Evolutionary conservation across 345 rosid genomes (phyloP), one percentile per base, ranked within the genome.

Genomic region (Excoecaria agallocha): DNA sequence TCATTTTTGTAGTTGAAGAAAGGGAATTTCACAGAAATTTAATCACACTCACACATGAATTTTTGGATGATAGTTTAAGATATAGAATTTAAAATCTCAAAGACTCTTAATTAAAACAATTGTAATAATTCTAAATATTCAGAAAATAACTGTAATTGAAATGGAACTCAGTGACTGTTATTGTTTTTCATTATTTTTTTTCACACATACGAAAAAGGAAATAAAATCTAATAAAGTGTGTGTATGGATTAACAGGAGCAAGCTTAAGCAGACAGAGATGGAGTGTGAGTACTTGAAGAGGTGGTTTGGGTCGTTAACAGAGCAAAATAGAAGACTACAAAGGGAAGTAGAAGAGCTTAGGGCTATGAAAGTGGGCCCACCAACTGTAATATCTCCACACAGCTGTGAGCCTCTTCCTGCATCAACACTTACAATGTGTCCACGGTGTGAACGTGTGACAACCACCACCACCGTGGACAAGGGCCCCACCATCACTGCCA

Each of bases 211-310:
- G 45, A 41, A 41, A 41, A 41, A 5, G 12, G 17, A 66, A 20
- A 2, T n/a, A 64, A 15, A 41, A 11, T 25, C 17, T 12, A 65
- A 19, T n/a, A 41, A 20, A 46, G 43, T 20, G 13, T n/a, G 19
- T 22, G 20, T 10, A n/a, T 1, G 22, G 55, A 8, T 22, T 24
- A n/a, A 9, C 35, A 95, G 99, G 94, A 89, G 97, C 87, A 95
- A 95, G 84, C 73, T 91, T 83, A 95, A 93, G 83, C 99, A 95
- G 81, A 95, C 97, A 20, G 99, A 93, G 77, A 86, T 92, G 87
- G 99, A 95, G 80, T 95, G 98, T 49, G 97, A 93, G 82, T 90
- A 89, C 81, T 73, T 95, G 75, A 95, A 91, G 86, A 86, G 97
- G 77, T 91, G 99, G 95, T 95, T 91, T 67, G 93, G 92, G 37